phyloP scores from a whole-genome alignment of 306 rosid genomes.

The Sesbania bispinosa region DNA sequence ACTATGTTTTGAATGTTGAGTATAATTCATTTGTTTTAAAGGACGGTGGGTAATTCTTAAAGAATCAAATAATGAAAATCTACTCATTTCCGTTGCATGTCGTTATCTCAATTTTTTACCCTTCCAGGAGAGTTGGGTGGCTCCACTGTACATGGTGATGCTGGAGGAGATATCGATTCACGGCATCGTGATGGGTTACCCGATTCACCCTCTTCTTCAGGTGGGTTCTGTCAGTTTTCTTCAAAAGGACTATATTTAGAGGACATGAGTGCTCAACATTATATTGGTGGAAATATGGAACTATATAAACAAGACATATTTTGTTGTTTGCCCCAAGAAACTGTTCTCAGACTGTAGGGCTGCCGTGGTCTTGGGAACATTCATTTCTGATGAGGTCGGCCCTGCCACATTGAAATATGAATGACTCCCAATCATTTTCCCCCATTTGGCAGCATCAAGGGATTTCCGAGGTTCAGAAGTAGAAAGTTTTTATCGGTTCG shows the following conservation, averaged over 20 bases:
- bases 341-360: constrained; percentile 82
- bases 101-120: constrained; percentile 1
- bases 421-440: constrained; percentile 57
- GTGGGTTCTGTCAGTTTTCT: constrained; percentile 99
- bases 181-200: constrained; percentile 67
- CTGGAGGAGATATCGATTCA: constrained; percentile 65
- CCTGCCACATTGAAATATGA: constrained; percentile 76
- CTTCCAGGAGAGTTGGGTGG: constrained; percentile 91
- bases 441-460: constrained; percentile 65
- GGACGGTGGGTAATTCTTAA: not conserved
- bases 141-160: constrained; percentile 72
- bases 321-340: constrained; percentile 78
- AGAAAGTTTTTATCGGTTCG: constrained; percentile 77
- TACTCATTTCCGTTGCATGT: not conserved
- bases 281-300: constrained; percentile 82
- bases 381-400: constrained; percentile 69
- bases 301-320: constrained; percentile 77
- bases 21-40: not conserved
- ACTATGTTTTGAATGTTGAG: not conserved
- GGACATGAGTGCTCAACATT: constrained; percentile 95
- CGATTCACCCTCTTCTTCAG: constrained; percentile 99
- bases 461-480: constrained; percentile 70
- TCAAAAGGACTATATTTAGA: constrained; percentile 94
- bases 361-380: constrained; percentile 87
- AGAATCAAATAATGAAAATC: not conserved